Conservation (phyloP, 306 rosid genomes). For the Castanopsis chinensis region DNA sequence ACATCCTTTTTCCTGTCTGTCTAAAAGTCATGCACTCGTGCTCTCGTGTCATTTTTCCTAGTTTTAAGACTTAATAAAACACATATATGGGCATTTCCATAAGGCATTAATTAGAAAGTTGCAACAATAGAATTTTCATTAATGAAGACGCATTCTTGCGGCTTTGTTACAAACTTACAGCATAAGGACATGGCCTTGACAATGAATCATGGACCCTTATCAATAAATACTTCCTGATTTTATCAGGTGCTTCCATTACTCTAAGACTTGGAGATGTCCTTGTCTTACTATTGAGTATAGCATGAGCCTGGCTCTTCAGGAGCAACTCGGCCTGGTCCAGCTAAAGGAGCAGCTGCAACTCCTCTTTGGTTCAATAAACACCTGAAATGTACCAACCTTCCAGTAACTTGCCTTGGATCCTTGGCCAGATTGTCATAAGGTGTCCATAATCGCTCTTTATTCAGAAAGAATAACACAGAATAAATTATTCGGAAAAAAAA, state of each 20-base stretch:
- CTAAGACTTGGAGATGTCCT: background rate
- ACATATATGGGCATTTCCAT: background rate
- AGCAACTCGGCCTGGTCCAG: conserved; percentile 36
- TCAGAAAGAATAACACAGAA: background rate
- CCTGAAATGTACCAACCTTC: conserved; percentile 40
- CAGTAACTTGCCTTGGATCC: conserved; percentile 34
- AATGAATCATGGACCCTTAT: background rate
- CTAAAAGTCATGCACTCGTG: background rate
- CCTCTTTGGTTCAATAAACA: conserved; percentile 51
- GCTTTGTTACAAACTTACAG: background rate
- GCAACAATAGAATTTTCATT: background rate
- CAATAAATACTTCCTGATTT: background rate
- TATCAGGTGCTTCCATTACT: background rate
- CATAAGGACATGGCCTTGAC: background rate
- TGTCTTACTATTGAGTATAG: conserved; percentile 24
- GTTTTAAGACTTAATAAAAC: background rate
- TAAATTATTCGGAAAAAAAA: background rate
- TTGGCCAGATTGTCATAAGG: conserved; percentile 37
- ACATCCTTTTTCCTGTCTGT: background rate
- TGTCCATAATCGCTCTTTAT: conserved; percentile 46
- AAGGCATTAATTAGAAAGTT: background rate
- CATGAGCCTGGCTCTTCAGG: conserved; percentile 46
- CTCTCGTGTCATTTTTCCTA: background rate
- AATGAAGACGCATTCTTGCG: background rate
- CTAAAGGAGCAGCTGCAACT: conserved; percentile 40